These are phyloP conservation scores for Funneliformis mosseae DNA, from an alignment of 192 early-diverging fungal genomes.

Conservation along the genomic window DNA sequence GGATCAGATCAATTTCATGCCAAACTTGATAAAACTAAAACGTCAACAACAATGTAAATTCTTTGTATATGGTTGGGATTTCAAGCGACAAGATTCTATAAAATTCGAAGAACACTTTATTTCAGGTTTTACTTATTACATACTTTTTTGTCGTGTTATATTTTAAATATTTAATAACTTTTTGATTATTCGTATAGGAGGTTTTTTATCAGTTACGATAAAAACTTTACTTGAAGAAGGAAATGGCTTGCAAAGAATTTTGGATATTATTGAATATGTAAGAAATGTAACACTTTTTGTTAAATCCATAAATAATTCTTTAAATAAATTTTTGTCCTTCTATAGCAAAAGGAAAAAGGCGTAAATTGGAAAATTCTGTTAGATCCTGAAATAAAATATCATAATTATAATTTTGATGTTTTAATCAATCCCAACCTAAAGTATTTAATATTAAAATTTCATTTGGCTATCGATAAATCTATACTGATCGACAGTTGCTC, in stretches of 20 bases:
- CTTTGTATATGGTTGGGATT: background rate
- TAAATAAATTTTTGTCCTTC: background rate
- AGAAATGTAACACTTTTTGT: background rate
- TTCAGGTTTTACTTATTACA: background rate
- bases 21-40: background rate
- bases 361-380: background rate
- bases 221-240: background rate
- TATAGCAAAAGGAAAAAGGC: background rate
- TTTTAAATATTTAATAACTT: background rate
- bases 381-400: background rate
- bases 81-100: background rate
- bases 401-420: background rate
- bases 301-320: no score
- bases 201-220: background rate
- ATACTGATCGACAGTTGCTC: background rate
- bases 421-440: background rate
- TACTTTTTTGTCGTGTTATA: background rate
- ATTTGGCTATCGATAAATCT: background rate
- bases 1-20: constrained; percentile 7
- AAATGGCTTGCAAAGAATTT: background rate
- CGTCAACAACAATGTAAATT: background rate
- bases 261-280: background rate
- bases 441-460: background rate
- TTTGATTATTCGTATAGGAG: background rate
- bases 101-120: background rate